These are phyloP conservation scores for Pulicaria dysenterica DNA, from an alignment of 129 eudicot genomes.

Conservation along the genomic window DNA sequence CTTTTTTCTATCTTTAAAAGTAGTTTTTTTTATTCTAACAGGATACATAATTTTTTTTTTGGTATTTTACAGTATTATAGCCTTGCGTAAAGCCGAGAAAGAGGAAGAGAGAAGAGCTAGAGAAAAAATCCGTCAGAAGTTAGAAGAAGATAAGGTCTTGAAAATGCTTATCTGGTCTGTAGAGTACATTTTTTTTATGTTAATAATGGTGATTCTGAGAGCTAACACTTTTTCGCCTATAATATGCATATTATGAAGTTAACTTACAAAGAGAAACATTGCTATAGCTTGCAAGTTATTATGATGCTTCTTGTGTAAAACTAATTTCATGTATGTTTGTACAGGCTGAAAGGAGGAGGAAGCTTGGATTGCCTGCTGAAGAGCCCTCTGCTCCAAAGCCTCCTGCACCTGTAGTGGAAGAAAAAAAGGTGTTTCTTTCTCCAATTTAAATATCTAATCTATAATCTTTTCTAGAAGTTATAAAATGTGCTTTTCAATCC, in stretches of 20 bases:
- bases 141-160: conserved; percentile 89
- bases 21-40: not conserved
- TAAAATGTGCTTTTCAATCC: not conserved
- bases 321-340: not conserved
- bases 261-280: not conserved
- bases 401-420: conserved; percentile 78
- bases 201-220: not conserved
- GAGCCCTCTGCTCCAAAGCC: conserved; percentile 70
- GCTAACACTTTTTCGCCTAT: not conserved
- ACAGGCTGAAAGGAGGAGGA: conserved; percentile 93
- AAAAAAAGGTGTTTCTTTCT: conserved; percentile 63
- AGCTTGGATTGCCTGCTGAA: conserved; percentile 89
- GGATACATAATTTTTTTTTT: not conserved
- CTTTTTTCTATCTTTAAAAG: not conserved
- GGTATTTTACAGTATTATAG: conserved; percentile 55
- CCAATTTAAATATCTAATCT: not conserved
- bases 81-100: conserved; percentile 87
- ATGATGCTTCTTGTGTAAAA: conserved; percentile 6
- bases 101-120: conserved; percentile 89
- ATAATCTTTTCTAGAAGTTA: not conserved
- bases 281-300: not conserved
- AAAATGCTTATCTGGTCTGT: conserved; percentile 2
- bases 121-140: conserved; percentile 79
- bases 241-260: conserved; percentile 1
- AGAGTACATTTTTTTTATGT: not conserved